Evolutionary conservation across 257 asterid species (phyloP).

Genomic region (Solanum tarijense): DNA sequence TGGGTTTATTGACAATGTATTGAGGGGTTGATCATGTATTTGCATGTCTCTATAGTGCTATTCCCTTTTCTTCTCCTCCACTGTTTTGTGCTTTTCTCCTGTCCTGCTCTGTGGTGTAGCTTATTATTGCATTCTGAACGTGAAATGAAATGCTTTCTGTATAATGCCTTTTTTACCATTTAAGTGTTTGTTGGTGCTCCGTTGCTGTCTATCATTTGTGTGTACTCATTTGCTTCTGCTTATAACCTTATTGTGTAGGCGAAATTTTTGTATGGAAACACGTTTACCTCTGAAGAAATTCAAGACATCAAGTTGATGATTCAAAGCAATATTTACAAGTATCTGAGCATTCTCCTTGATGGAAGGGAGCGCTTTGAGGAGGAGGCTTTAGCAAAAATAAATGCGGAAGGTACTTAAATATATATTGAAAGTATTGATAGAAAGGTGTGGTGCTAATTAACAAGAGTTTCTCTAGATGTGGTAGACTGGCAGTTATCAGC

Average conservation of each 20-base stretch:
- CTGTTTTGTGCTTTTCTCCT: background rate
- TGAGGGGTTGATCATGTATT: background rate
- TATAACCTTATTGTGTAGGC: constrained; percentile 40
- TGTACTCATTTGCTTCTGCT: background rate
- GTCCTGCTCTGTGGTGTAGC: background rate
- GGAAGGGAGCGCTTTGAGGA: constrained; percentile 97
- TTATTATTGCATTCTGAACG: background rate
- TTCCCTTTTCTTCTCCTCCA: background rate
- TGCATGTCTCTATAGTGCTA: background rate
- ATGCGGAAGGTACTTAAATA: constrained; percentile 15
- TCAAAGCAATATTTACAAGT: constrained; percentile 87
- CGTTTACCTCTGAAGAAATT: constrained; percentile 58
- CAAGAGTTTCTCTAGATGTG: background rate
- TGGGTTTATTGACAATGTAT: background rate
- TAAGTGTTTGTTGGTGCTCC: background rate
- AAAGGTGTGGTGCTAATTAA: background rate
- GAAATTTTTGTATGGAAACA: constrained; percentile 72
- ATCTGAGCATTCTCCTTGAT: constrained; percentile 85
- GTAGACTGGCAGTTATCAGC: background rate
- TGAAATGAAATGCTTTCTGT: background rate
- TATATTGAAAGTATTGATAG: constrained; percentile 11
- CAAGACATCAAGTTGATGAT: constrained; percentile 92
- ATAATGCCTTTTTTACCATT: background rate
- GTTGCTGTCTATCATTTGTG: background rate
- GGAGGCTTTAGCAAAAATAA: constrained; percentile 43